phyloP scores from a whole-genome alignment of 1,284 basidiomycete genomes.

The Mycocalia duriaeana region DNA sequence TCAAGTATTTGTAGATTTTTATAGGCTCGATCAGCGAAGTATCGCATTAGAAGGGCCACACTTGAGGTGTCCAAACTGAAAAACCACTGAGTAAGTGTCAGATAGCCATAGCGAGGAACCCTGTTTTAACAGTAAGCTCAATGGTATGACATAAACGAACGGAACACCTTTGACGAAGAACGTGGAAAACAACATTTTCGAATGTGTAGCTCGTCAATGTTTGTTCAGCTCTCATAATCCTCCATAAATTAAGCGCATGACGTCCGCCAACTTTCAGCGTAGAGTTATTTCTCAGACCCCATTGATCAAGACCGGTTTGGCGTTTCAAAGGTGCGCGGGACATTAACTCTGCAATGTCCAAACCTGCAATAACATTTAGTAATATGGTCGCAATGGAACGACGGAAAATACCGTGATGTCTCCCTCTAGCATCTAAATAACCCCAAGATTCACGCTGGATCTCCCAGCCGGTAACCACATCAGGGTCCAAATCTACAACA shows the following conservation, averaged over 20 bases:
- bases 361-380: constrained; percentile 36
- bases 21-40: constrained; percentile 59
- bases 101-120: constrained; percentile 70
- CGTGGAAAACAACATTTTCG: constrained; percentile 84
- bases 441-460: constrained; percentile 89
- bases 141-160: not conserved
- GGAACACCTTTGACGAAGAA: constrained; percentile 67
- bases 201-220: constrained; percentile 81
- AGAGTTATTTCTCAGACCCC: constrained; percentile 74
- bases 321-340: constrained; percentile 56
- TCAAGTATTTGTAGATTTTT: constrained; percentile 79
- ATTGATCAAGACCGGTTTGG: constrained; percentile 52
- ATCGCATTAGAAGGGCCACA: constrained; percentile 50
- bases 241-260: constrained; percentile 91
- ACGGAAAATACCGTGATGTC: constrained; percentile 46
- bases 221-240: constrained; percentile 85
- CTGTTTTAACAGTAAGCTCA: constrained; percentile 43
- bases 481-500: constrained; percentile 80
- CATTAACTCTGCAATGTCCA: constrained; percentile 64
- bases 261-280: constrained; percentile 84
- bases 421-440: constrained; percentile 73
- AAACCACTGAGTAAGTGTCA: constrained; percentile 74
- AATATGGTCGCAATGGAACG: constrained; percentile 2
- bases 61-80: constrained; percentile 54
- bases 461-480: constrained; percentile 91